Percentiles rank a stretch among this genome's conserved stretches.
Conservation (phyloP, 2,329 filamentous ascomycete genomes). For the Fusarium cyanostomum region DNA sequence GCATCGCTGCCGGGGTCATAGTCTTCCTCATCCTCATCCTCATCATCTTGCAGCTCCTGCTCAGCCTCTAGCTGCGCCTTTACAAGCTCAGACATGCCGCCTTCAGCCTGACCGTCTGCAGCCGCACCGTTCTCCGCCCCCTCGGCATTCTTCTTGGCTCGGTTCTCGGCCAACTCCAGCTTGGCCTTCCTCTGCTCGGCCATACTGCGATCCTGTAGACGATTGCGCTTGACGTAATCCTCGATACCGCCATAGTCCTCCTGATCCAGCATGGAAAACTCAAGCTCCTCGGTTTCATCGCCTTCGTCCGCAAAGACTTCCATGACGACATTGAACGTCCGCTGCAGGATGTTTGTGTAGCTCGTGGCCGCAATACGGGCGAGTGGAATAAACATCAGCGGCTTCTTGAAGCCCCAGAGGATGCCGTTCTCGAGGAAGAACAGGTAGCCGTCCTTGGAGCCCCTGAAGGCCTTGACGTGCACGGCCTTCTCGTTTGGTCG, state of each 20-base stretch:
- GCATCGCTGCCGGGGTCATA: conserved; percentile 71
- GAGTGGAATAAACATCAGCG: conserved; percentile 70
- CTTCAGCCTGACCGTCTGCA: conserved; percentile 48
- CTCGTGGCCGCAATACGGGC: conserved; percentile 69
- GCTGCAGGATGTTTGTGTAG: conserved; percentile 73
- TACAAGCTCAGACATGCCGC: conserved; percentile 59
- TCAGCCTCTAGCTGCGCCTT: conserved; percentile 61
- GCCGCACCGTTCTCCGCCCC: conserved; percentile 50
- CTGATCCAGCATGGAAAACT: conserved; percentile 76
- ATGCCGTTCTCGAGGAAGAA: conserved; percentile 75
- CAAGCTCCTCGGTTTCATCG: conserved; percentile 66
- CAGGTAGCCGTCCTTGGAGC: conserved; percentile 73
- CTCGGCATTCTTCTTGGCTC: conserved; percentile 57
- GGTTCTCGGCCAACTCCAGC: conserved; percentile 68
- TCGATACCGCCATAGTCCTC: conserved; percentile 73
- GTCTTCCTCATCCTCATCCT: conserved; percentile 72
- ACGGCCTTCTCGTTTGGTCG: conserved; percentile 70
- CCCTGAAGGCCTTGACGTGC: conserved; percentile 72
- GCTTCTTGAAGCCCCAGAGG: conserved; percentile 77
- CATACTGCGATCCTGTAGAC: conserved; percentile 73
- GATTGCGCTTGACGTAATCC: conserved; percentile 68
- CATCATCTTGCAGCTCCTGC: conserved; percentile 65
- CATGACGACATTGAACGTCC: conserved; percentile 74
- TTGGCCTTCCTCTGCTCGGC: conserved; percentile 74
- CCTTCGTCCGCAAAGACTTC: conserved; percentile 63